Percentiles rank a stretch among this genome's conserved stretches.
phyloP scores from a whole-genome alignment of 2,329 filamentous ascomycete genomes.

The Rhinocladiella similis region DNA sequence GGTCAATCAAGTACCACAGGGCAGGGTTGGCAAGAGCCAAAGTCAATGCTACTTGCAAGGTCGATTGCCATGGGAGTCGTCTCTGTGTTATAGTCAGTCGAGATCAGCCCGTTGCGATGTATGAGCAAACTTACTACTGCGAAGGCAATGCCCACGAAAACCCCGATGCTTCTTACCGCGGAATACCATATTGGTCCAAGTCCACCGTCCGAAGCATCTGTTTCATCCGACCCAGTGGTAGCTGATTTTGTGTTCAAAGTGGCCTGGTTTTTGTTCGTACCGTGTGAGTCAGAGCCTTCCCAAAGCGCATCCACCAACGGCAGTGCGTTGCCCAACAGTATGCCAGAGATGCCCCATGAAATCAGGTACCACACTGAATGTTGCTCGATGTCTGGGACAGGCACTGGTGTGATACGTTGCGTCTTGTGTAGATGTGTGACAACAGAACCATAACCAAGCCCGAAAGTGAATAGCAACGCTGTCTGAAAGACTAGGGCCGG shows the following conservation, averaged over 20 bases:
- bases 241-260: constrained; percentile 30
- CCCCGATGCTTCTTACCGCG: constrained; percentile 67
- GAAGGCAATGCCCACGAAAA: constrained; percentile 72
- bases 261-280: constrained; percentile 26
- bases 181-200: constrained; percentile 72
- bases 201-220: constrained; percentile 34
- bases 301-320: constrained; percentile 82
- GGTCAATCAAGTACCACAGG: constrained; percentile 94
- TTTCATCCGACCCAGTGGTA: constrained; percentile 13
- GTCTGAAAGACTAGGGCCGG: constrained; percentile 60
- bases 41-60: constrained; percentile 86
- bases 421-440: constrained; percentile 77
- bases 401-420: constrained; percentile 62
- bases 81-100: constrained; percentile 56
- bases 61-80: constrained; percentile 88
- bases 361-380: constrained; percentile 67
- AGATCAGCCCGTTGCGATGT: constrained; percentile 15
- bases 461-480: constrained; percentile 71
- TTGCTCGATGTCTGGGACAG: constrained; percentile 57
- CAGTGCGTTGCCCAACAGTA: constrained; percentile 74
- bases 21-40: constrained; percentile 89
- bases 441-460: constrained; percentile 78
- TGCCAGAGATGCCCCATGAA: constrained; percentile 80
- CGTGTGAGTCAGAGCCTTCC: constrained; percentile 54
- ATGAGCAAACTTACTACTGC: constrained; percentile 67